phyloP scores from a whole-genome alignment of 2,329 filamentous ascomycete genomes.

The Fusarium piperis region DNA sequence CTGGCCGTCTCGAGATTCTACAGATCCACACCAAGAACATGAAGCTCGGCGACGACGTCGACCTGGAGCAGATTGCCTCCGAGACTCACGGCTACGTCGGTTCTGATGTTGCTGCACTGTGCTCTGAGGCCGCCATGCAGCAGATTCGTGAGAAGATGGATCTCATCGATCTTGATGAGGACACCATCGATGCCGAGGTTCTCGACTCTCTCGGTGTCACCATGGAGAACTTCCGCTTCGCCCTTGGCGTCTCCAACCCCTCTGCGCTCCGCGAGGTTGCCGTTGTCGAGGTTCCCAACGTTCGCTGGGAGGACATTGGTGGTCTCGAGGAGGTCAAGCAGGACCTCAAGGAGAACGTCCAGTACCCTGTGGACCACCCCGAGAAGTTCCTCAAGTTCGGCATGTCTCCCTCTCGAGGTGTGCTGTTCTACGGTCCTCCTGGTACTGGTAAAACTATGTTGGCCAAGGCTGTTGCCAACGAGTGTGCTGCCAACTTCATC shows the following conservation, averaged over 20 bases:
- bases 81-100: constrained; percentile 99
- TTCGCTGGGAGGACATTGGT: constrained; percentile 99
- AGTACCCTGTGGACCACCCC: constrained; percentile 98
- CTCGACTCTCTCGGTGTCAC: constrained; percentile 98
- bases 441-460: constrained; percentile 99
- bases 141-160: constrained; percentile 99
- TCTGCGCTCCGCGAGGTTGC: constrained; percentile 98
- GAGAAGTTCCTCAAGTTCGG: constrained; percentile 99
- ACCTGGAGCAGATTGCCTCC: constrained; percentile 93
- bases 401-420: constrained; percentile 96
- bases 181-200: constrained; percentile 98
- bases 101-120: constrained; percentile 97
- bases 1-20: constrained; percentile 97
- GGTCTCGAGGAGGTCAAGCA: constrained; percentile 98
- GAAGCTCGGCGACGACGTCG: constrained; percentile 97
- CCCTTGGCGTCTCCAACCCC: constrained; percentile 97
- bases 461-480: constrained; percentile 99
- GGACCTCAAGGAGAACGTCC: constrained; percentile 98
- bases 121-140: constrained; percentile 99
- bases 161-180: constrained; percentile 97
- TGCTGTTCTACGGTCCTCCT: constrained; percentile 97
- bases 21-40: constrained; percentile 99
- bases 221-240: constrained; percentile 99
- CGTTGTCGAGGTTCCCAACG: constrained; percentile 98
- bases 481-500: constrained; percentile 99